phyloP scores from a whole-genome alignment of 805 yeast species.

The Candida namnaoensis region DNA sequence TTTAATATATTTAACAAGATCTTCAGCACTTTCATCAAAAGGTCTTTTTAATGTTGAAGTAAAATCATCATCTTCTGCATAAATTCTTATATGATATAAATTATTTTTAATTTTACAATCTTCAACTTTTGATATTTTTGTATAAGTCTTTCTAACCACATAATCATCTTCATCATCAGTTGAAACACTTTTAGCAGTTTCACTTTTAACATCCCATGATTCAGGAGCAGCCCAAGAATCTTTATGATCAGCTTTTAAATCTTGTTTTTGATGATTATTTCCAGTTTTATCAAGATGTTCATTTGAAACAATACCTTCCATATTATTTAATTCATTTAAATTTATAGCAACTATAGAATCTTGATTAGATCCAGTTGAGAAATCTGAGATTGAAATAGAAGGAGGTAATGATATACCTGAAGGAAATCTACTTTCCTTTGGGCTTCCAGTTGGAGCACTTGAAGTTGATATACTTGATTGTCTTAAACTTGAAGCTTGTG shows the following conservation, averaged over 20 bases:
- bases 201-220: conserved; percentile 48
- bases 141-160: conserved; percentile 25
- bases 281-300: background rate
- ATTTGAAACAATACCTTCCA: conserved; percentile 36
- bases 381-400: background rate
- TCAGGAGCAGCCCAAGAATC: conserved; percentile 49
- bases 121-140: conserved; percentile 21
- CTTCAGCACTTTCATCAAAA: conserved; percentile 67
- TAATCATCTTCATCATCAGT: conserved; percentile 27
- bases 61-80: conserved; percentile 76
- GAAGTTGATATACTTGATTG: background rate
- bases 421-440: background rate
- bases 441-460: conserved; percentile 1
- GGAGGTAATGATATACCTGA: background rate
- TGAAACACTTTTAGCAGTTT: conserved; percentile 8
- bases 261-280: background rate
- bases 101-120: conserved; percentile 22
- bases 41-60: conserved; percentile 75
- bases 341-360: conserved; percentile 29
- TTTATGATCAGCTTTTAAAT: conserved; percentile 3
- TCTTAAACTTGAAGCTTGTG: background rate
- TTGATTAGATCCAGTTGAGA: conserved; percentile 4
- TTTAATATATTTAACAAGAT: conserved; percentile 60
- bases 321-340: conserved; percentile 35
- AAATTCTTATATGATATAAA: conserved; percentile 56